Percentiles rank a stretch among this genome's conserved stretches.
Conservation (phyloP, 108 stramenopile genomes). For the Cyclotella sp. region DNA sequence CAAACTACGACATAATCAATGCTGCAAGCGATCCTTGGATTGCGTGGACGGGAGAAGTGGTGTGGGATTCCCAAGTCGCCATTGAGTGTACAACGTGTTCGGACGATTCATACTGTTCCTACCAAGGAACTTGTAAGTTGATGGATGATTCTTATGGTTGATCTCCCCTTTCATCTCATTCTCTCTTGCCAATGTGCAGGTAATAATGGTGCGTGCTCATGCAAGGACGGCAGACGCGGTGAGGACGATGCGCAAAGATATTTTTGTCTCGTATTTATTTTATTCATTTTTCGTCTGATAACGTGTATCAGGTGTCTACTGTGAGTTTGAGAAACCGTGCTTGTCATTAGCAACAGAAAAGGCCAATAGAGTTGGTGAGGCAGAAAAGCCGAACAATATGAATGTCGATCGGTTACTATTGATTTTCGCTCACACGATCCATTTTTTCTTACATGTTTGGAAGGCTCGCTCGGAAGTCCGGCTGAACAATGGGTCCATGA, state of each 20-base stretch:
- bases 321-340: conserved; percentile 6
- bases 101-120: conserved; percentile 1
- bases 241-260: too few relatives aligned
- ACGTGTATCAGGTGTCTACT: not conserved
- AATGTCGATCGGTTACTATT: too few relatives aligned
- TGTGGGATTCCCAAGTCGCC: not conserved
- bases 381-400: not conserved
- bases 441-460: not conserved
- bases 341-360: conserved; percentile 10
- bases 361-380: conserved; percentile 12
- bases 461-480: not conserved
- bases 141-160: not conserved
- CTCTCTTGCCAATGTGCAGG: not conserved
- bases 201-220: not conserved
- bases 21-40: not conserved
- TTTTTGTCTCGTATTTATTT: too few relatives aligned
- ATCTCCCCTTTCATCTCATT: not conserved
- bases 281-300: too few relatives aligned
- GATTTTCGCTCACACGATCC: not conserved
- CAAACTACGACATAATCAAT: not conserved
- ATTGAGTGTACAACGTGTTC: conserved; percentile 4
- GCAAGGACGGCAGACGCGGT: not conserved
- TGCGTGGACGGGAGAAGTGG: conserved; percentile 9
- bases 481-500: conserved; percentile 14
- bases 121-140: conserved; percentile 6